A percentile compares a stretch with the other conserved stretches of the same genome.
Conservation (phyloP, 2,329 filamentous ascomycete genomes). For the Seiridium unicorne region DNA sequence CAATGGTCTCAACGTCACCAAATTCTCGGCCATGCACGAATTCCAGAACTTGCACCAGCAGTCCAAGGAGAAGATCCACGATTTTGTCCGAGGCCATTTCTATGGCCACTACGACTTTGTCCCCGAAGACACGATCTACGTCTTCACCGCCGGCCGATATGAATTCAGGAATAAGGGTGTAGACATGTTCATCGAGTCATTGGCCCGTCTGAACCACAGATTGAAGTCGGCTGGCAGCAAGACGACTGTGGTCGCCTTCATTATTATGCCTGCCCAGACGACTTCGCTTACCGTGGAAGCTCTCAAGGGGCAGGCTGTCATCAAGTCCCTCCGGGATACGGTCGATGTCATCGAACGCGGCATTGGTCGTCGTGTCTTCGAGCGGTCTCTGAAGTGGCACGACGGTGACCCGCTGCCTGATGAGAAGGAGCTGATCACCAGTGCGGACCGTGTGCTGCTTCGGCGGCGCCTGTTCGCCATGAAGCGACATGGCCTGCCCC, state of each 20-base stretch:
- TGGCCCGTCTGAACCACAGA: constrained; percentile 90
- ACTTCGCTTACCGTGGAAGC: constrained; percentile 93
- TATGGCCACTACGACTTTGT: constrained; percentile 98
- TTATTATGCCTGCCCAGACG: constrained; percentile 98
- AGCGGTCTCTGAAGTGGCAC: constrained; percentile 91
- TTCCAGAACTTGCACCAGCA: constrained; percentile 98
- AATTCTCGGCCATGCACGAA: constrained; percentile 97
- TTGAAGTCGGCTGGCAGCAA: constrained; percentile 84
- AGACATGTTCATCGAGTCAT: constrained; percentile 98
- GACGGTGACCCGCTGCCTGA: constrained; percentile 92
- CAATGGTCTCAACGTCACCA: constrained; percentile 96
- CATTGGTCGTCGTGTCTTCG: constrained; percentile 91
- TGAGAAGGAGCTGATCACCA: constrained; percentile 92
- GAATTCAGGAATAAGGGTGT: constrained; percentile 99
- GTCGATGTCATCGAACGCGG: constrained; percentile 89
- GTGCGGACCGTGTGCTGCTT: constrained; percentile 88
- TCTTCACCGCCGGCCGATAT: constrained; percentile 96
- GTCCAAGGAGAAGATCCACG: constrained; percentile 96
- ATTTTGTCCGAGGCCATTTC: constrained; percentile 97
- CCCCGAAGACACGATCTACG: constrained; percentile 92
- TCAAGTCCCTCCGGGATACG: constrained; percentile 93
- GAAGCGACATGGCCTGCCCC: constrained; percentile 87
- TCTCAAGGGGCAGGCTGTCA: constrained; percentile 92
- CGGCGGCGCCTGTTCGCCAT: constrained; percentile 92
- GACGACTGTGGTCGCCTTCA: constrained; percentile 92